Conservation (phyloP, 202 grass and related monocot species). For the Schoenoplectus triqueter region DNA sequence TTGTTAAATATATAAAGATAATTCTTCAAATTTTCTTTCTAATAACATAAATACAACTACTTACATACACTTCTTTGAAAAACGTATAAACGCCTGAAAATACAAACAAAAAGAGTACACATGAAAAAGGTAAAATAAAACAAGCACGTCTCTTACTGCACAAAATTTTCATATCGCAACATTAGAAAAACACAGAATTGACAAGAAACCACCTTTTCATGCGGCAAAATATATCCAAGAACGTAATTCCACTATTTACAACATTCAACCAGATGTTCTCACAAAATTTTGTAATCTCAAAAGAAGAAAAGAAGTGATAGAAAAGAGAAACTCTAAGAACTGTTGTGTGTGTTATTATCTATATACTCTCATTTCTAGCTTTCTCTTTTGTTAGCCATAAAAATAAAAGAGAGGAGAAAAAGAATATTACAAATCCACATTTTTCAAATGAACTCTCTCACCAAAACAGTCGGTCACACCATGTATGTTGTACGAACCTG, state of each 20-base stretch:
- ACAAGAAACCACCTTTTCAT: not conserved
- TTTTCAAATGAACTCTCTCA: not conserved
- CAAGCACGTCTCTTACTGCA: not conserved
- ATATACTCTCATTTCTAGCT: not conserved
- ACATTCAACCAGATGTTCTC: slow-evolving; percentile 1
- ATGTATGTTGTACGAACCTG: slow-evolving; percentile 89
- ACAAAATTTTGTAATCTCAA: not conserved
- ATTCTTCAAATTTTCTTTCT: not conserved
- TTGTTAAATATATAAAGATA: not conserved
- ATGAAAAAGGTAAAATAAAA: not conserved
- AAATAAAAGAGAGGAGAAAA: not conserved
- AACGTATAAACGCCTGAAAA: not conserved
- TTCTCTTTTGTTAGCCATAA: slow-evolving; percentile 26
- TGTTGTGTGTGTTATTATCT: slow-evolving; percentile 1
- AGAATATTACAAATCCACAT: slow-evolving; percentile 27
- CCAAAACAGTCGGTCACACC: slow-evolving; percentile 51
- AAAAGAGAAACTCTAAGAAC: not conserved
- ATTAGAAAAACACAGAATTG: not conserved
- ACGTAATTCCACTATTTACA: slow-evolving; percentile 17
- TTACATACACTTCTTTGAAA: not conserved
- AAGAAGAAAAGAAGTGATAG: not conserved
- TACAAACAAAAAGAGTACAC: not conserved
- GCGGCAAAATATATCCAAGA: not conserved
- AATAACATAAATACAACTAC: not conserved
- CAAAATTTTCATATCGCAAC: not conserved